Percentiles rank a stretch among this genome's conserved stretches.
These are phyloP conservation scores for Aspergillus pseudoglaucus DNA, from an alignment of 2,329 filamentous ascomycete species.

Conservation along the genomic window DNA sequence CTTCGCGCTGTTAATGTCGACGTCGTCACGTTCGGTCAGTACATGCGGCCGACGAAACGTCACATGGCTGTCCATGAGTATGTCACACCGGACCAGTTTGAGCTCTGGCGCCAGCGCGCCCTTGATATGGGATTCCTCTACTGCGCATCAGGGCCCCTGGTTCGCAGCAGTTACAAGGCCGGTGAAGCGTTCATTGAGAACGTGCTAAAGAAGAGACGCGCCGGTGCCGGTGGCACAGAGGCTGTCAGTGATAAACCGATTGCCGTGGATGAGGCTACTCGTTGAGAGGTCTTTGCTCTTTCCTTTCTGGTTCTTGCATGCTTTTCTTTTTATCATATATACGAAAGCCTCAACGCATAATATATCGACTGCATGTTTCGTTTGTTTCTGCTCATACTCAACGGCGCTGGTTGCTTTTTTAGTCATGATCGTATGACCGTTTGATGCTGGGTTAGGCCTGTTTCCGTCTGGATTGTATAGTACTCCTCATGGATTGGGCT, in stretches of 20 bases:
- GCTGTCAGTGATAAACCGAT: slow-evolving; percentile 20
- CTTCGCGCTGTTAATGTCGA: slow-evolving; percentile 77
- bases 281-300: slow-evolving; percentile 14
- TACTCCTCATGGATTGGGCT: no score
- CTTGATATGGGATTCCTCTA: slow-evolving; percentile 96
- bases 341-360: not conserved
- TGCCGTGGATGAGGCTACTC: slow-evolving; percentile 20
- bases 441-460: not conserved
- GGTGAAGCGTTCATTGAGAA: slow-evolving; percentile 99
- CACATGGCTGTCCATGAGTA: slow-evolving; percentile 98
- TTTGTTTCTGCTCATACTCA: not conserved
- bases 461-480: no score
- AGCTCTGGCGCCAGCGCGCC: slow-evolving; percentile 82
- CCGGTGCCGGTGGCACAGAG: slow-evolving; percentile 21
- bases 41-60: slow-evolving; percentile 97
- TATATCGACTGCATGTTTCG: not conserved
- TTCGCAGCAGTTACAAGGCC: slow-evolving; percentile 94
- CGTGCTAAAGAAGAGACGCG: slow-evolving; percentile 72
- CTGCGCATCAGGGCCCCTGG: slow-evolving; percentile 86
- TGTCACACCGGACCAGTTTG: slow-evolving; percentile 83
- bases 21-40: slow-evolving; percentile 98
- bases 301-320: not conserved
- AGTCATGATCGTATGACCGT: not conserved
- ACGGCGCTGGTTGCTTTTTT: not conserved
- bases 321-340: not conserved